Percentiles rank a stretch among this genome's conserved stretches.
These are phyloP conservation scores for Ceratocystis cubensis DNA, from an alignment of 2,329 filamentous ascomycete genomes.

Conservation along the genomic window DNA sequence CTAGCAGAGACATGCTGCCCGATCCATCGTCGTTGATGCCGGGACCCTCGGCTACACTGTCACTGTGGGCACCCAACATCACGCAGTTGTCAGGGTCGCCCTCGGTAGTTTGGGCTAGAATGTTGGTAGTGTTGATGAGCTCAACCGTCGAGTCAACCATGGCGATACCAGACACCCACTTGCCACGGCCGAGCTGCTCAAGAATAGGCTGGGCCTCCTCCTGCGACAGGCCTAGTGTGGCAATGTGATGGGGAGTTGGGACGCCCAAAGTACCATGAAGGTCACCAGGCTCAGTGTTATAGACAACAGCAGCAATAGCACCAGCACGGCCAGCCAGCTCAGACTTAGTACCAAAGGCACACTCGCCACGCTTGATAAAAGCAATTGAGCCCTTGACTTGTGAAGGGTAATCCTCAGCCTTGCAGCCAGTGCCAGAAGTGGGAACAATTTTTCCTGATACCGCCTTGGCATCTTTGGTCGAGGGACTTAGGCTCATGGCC, in stretches of 20 bases:
- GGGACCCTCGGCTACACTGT: slow-evolving; percentile 49
- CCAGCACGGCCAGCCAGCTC: slow-evolving; percentile 54
- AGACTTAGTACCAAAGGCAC: slow-evolving; percentile 60
- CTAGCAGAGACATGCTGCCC: slow-evolving; percentile 49
- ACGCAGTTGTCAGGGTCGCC: slow-evolving; percentile 52
- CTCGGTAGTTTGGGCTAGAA: slow-evolving; percentile 48
- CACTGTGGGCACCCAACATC: slow-evolving; percentile 52
- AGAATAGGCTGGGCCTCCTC: slow-evolving; percentile 46
- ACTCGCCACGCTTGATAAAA: slow-evolving; percentile 56
- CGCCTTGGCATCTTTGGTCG: slow-evolving; percentile 46
- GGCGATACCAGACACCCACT: slow-evolving; percentile 41
- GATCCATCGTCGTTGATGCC: slow-evolving; percentile 72
- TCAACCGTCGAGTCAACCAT: slow-evolving; percentile 48
- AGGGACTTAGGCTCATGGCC: slow-evolving; percentile 54
- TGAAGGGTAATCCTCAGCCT: slow-evolving; percentile 48
- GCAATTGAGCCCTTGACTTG: slow-evolving; percentile 51
- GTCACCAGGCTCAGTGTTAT: slow-evolving; percentile 54
- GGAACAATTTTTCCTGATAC: slow-evolving; percentile 49
- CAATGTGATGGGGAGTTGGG: slow-evolving; percentile 46
- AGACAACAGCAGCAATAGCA: slow-evolving; percentile 58
- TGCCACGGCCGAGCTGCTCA: slow-evolving; percentile 39
- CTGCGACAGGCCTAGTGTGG: slow-evolving; percentile 54
- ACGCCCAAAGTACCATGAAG: slow-evolving; percentile 57
- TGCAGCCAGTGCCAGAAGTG: slow-evolving; percentile 51
- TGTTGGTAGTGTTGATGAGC: slow-evolving; percentile 43